Percentiles rank a stretch among this genome's conserved stretches.
Conservation (phyloP, 225 moss, liverwort and hornwort species). For the Rhytidiadelphus loreus region DNA sequence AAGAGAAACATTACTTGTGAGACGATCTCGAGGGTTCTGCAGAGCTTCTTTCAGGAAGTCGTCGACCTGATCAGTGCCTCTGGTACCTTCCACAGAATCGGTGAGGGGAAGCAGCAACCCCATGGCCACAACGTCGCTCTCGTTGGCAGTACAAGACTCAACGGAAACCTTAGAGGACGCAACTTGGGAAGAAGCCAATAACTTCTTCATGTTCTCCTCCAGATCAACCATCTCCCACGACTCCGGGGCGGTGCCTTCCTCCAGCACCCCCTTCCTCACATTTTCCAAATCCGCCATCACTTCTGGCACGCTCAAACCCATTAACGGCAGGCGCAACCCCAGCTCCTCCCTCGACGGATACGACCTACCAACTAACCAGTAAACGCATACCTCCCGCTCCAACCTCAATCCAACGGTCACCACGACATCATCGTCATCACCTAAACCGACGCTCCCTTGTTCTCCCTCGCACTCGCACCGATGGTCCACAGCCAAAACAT, state of each 20-base stretch:
- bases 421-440: neutral
- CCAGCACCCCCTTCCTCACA: slow-evolving; percentile 26
- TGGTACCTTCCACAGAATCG: slow-evolving; percentile 24
- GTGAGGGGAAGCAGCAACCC: slow-evolving; percentile 13
- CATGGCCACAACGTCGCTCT: neutral
- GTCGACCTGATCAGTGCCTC: slow-evolving; percentile 65
- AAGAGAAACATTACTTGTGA: slow-evolving; percentile 60
- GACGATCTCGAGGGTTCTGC: slow-evolving; percentile 92
- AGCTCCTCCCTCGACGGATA: neutral
- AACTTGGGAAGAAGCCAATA: slow-evolving; percentile 33
- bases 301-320: slow-evolving; percentile 62
- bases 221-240: slow-evolving; percentile 98
- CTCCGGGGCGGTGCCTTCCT: slow-evolving; percentile 52
- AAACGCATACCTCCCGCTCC: neutral
- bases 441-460: neutral
- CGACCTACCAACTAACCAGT: neutral
- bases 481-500: neutral
- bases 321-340: slow-evolving; percentile 20
- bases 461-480: neutral
- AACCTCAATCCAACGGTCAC: neutral
- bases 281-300: slow-evolving; percentile 59
- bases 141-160: slow-evolving; percentile 20
- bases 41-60: slow-evolving; percentile 90
- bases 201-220: slow-evolving; percentile 76
- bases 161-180: slow-evolving; percentile 9